These are phyloP conservation scores for Calycina marina DNA, from an alignment of 2,329 filamentous ascomycete genomes.

Conservation along the genomic window DNA sequence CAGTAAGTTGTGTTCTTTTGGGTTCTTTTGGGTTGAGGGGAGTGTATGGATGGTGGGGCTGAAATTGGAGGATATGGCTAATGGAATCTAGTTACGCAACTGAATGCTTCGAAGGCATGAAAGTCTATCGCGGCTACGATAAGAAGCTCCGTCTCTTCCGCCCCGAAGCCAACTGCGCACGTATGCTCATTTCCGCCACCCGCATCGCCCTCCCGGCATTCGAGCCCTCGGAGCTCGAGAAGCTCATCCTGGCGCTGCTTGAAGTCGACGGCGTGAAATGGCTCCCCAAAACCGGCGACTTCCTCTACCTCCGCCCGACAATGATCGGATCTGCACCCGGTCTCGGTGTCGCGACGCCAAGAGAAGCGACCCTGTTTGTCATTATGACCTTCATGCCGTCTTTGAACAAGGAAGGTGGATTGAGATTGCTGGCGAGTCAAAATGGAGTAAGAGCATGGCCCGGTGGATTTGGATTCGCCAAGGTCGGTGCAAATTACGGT, in stretches of 20 bases:
- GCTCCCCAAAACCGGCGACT: conserved; percentile 60
- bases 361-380: conserved; percentile 79
- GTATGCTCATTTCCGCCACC: conserved; percentile 34
- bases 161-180: conserved; percentile 39
- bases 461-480: conserved; percentile 82
- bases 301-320: conserved; percentile 67
- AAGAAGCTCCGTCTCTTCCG: conserved; percentile 49
- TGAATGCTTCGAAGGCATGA: conserved; percentile 80
- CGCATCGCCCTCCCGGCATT: conserved; percentile 67
- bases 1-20: conserved; percentile 30
- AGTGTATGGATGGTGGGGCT: too few relatives aligned
- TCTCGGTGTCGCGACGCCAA: conserved; percentile 67
- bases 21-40: background rate
- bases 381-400: conserved; percentile 51
- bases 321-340: conserved; percentile 72
- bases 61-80: too few relatives aligned
- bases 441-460: conserved; percentile 86
- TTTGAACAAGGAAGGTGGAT: conserved; percentile 38
- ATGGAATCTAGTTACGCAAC: conserved; percentile 47
- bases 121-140: conserved; percentile 64
- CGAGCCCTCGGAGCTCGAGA: conserved; percentile 54
- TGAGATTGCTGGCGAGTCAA: conserved; percentile 64
- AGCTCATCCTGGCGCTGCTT: conserved; percentile 57
- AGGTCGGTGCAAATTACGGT: conserved; percentile 89
- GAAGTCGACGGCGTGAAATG: conserved; percentile 62